Percentiles rank a stretch among this genome's conserved stretches.
Conservation (phyloP, 1,284 basidiomycete species). For the Prillingera fragicola region DNA sequence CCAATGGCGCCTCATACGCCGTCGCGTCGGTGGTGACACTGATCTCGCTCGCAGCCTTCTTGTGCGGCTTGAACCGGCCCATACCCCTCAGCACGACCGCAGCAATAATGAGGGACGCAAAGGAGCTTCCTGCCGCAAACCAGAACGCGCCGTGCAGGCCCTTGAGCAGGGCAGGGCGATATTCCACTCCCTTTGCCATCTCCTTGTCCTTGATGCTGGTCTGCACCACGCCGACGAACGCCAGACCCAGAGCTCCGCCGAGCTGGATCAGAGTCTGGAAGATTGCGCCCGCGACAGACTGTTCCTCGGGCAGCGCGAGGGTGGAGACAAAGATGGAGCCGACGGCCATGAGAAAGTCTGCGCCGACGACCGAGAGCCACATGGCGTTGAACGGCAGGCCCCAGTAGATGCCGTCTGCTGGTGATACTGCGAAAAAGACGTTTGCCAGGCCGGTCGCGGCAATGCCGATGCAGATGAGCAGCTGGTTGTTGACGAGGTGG, state of each 20-base stretch:
- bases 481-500: slow-evolving; percentile 31
- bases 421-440: slow-evolving; percentile 67
- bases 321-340: slow-evolving; percentile 72
- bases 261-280: slow-evolving; percentile 53
- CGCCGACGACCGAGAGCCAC: slow-evolving; percentile 65
- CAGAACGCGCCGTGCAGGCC: slow-evolving; percentile 42
- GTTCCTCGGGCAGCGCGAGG: slow-evolving; percentile 65
- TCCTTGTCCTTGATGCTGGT: slow-evolving; percentile 22
- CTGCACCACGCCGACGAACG: slow-evolving; percentile 68
- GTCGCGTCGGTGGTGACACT: too few species aligned
- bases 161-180: slow-evolving; percentile 17
- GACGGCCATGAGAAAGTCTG: slow-evolving; percentile 69
- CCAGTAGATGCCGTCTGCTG: slow-evolving; percentile 64
- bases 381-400: slow-evolving; percentile 73
- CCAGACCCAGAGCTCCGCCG: slow-evolving; percentile 67
- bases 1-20: too few species aligned
- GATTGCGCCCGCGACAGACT: slow-evolving; percentile 67
- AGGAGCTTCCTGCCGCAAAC: slow-evolving; percentile 37
- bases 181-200: slow-evolving; percentile 11
- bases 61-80: too few species aligned
- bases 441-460: slow-evolving; percentile 57
- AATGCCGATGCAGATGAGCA: slow-evolving; percentile 57
- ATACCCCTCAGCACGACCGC: slow-evolving; percentile 29
- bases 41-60: too few species aligned
- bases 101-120: slow-evolving; percentile 32